Evolutionary conservation across 192 early-diverging fungal genomes (phyloP).

Genomic region (Helicostylum pulchrum): DNA sequence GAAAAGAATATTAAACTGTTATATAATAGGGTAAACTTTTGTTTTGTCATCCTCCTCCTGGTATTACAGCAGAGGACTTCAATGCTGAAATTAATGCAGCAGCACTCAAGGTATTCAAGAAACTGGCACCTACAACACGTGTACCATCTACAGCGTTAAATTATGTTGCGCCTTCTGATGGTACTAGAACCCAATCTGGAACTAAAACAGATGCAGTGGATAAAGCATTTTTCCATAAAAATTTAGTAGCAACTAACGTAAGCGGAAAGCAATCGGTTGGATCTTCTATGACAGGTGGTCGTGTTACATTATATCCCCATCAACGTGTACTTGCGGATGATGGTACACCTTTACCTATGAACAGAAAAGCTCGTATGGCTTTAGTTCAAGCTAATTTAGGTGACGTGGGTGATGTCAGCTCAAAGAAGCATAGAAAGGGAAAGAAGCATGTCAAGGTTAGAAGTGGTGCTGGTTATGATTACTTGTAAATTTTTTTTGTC

Average conservation of each 20-base stretch:
- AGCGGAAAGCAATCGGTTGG: constrained; percentile 31
- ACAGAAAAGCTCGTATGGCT: constrained; percentile 28
- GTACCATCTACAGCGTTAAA: constrained; percentile 56
- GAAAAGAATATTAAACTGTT: neutral
- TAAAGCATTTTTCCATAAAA: constrained; percentile 44
- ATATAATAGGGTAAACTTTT: constrained; percentile 78
- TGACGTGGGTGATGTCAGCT: constrained; percentile 33
- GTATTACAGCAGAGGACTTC: constrained; percentile 61
- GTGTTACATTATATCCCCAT: constrained; percentile 64
- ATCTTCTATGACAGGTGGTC: constrained; percentile 36
- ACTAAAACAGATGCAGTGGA: constrained; percentile 54
- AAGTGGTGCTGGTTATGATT: constrained; percentile 56
- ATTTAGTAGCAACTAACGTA: constrained; percentile 33
- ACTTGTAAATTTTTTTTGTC: constrained; percentile 18
- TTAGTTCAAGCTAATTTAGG: constrained; percentile 23
- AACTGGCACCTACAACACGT: constrained; percentile 46
- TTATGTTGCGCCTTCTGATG: constrained; percentile 45
- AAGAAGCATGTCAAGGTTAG: constrained; percentile 75
- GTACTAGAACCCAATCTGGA: constrained; percentile 31
- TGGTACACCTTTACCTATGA: constrained; percentile 37
- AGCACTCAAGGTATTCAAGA: constrained; percentile 51
- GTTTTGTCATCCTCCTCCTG: constrained; percentile 79
- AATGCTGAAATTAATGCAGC: constrained; percentile 80
- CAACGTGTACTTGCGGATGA: constrained; percentile 48
- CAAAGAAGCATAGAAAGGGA: constrained; percentile 72